Conservation (phyloP, 116 monocot genomes). For the Zostera marina region DNA sequence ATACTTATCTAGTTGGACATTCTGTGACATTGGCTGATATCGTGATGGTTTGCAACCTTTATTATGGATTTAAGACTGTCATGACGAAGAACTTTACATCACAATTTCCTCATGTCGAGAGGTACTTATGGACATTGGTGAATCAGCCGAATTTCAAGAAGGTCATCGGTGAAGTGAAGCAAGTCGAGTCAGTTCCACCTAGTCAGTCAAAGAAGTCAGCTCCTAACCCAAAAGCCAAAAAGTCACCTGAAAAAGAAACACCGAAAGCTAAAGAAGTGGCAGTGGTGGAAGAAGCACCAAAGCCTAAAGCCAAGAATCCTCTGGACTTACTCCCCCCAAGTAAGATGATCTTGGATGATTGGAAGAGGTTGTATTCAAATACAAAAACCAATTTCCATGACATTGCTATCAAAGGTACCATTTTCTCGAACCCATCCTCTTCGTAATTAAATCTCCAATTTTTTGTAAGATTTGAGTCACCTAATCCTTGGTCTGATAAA, state of each 20-base stretch:
- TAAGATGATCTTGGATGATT: constrained; percentile 87
- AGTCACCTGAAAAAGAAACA: neutral
- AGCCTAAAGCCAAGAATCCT: constrained; percentile 77
- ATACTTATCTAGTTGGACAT: constrained; percentile 75
- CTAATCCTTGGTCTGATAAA: neutral
- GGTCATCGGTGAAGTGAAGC: constrained; percentile 53
- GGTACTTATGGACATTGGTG: constrained; percentile 85
- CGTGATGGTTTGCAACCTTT: constrained; percentile 60
- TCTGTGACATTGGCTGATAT: constrained; percentile 70
- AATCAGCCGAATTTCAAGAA: constrained; percentile 71
- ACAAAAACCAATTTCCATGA: constrained; percentile 88
- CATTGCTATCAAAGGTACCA: constrained; percentile 77
- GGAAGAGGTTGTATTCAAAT: constrained; percentile 94
- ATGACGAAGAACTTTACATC: constrained; percentile 75
- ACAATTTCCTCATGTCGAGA: constrained; percentile 78
- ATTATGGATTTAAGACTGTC: constrained; percentile 25
- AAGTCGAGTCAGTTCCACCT: constrained; percentile 49
- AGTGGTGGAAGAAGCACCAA: constrained; percentile 74
- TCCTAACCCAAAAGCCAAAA: constrained; percentile 37
- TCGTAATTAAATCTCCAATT: neutral
- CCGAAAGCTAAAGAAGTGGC: constrained; percentile 9
- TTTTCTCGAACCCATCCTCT: neutral
- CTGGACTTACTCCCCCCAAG: constrained; percentile 89
- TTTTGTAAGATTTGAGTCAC: neutral
- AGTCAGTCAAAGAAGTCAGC: constrained; percentile 22